phyloP scores from a whole-genome alignment of 108 stramenopile species.

The Licmophora abbreviata region DNA sequence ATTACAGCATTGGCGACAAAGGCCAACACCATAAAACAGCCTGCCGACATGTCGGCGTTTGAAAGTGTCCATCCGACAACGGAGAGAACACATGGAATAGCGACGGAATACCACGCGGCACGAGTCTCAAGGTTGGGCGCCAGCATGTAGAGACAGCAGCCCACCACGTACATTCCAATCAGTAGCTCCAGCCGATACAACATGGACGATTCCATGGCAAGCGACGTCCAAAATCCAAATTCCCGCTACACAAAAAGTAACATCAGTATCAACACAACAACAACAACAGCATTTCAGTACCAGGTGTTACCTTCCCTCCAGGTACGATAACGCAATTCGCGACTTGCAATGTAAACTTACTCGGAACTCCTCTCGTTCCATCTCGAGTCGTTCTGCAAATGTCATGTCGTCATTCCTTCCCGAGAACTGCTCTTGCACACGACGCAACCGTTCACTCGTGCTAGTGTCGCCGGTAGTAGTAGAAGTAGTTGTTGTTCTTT shows the following conservation, averaged over 20 bases:
- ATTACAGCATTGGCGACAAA: too few relatives aligned
- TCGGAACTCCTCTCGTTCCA: not conserved
- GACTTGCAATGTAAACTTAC: not conserved
- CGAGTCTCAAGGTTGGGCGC: too few relatives aligned
- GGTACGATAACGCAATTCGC: too few relatives aligned
- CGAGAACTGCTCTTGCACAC: not conserved
- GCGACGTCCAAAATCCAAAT: slow-evolving; percentile 1
- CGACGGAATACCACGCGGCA: too few relatives aligned
- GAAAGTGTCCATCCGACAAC: too few relatives aligned
- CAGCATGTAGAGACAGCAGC: too few relatives aligned
- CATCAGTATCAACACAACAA: not conserved
- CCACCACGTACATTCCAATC: slow-evolving; percentile 10
- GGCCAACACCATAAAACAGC: too few relatives aligned
- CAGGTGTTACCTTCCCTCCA: not conserved
- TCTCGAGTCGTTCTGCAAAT: not conserved
- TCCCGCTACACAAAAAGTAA: not conserved
- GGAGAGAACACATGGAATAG: too few relatives aligned
- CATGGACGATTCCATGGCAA: slow-evolving; percentile 23
- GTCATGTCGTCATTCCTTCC: not conserved
- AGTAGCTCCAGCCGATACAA: slow-evolving; percentile 21
- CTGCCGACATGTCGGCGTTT: too few relatives aligned
- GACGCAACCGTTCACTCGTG: not conserved
- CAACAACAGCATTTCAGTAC: not conserved
- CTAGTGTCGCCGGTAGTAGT: not conserved
- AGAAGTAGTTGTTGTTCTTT: not conserved